These are phyloP conservation scores for Osmanthus fragrans DNA, from an alignment of 257 asterid genomes.

Conservation along the genomic window DNA sequence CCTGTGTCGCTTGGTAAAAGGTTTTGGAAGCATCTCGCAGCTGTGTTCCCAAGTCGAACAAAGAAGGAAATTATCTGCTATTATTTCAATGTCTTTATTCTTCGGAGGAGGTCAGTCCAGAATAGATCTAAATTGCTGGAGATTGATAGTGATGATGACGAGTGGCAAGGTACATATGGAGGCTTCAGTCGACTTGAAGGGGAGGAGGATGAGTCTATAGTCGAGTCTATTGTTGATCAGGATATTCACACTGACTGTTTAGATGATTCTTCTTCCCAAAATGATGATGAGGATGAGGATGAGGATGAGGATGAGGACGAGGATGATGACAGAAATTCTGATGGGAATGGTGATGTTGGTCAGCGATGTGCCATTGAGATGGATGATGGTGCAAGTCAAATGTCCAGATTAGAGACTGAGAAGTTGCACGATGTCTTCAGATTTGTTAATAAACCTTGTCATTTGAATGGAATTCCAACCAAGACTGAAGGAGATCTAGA, in stretches of 20 bases:
- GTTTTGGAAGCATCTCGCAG: slow-evolving; percentile 69
- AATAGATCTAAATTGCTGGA: slow-evolving; percentile 62
- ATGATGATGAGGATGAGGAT: slow-evolving; percentile 10
- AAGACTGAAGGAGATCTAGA: not conserved
- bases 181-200: slow-evolving; percentile 29
- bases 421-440: slow-evolving; percentile 20
- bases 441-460: slow-evolving; percentile 10
- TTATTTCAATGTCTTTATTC: slow-evolving; percentile 81
- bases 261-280: slow-evolving; percentile 45
- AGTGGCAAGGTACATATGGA: slow-evolving; percentile 44
- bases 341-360: slow-evolving; percentile 3
- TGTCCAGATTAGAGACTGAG: slow-evolving; percentile 14
- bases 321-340: slow-evolving; percentile 11
- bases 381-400: slow-evolving; percentile 1
- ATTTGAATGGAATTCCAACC: not conserved
- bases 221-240: slow-evolving; percentile 50
- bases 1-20: slow-evolving; percentile 57
- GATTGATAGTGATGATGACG: slow-evolving; percentile 86
- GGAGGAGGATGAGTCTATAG: slow-evolving; percentile 47
- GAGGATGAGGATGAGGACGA: slow-evolving; percentile 8
- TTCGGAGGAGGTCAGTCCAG: slow-evolving; percentile 69
- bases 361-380: too few relatives aligned
- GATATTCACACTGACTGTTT: slow-evolving; percentile 40
- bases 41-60: slow-evolving; percentile 57
- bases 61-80: slow-evolving; percentile 70